Conservation (phyloP, 2,329 filamentous ascomycete species). For the Lomentospora prolificans region DNA sequence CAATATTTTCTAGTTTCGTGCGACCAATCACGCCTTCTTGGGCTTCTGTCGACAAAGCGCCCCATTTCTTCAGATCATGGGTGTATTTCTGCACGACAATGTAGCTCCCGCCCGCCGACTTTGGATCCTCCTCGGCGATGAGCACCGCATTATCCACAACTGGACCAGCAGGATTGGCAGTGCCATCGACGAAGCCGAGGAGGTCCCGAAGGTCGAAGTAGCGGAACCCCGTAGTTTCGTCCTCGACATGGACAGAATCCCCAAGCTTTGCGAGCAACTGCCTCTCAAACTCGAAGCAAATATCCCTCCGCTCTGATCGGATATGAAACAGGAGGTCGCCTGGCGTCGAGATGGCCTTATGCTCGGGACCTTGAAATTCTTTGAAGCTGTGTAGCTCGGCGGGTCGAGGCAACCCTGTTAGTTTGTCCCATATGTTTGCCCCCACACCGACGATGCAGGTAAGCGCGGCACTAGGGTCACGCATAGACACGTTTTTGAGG, state of each 20-base stretch:
- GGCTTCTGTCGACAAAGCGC: conserved; percentile 32
- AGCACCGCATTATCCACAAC: conserved; percentile 32
- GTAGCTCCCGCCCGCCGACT: conserved; percentile 40
- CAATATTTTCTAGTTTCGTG: conserved; percentile 47
- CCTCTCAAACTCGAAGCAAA: conserved; percentile 49
- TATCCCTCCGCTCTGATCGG: conserved; percentile 42
- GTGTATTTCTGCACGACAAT: conserved; percentile 51
- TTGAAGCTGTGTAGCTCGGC: conserved; percentile 41
- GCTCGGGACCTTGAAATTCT: conserved; percentile 33
- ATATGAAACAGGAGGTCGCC: conserved; percentile 51
- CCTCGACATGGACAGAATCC: conserved; percentile 34
- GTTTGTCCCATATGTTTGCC: conserved; percentile 36
- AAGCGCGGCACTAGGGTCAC: conserved; percentile 34
- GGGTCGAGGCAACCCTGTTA: conserved; percentile 34
- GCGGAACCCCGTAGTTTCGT: conserved; percentile 46
- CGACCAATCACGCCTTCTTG: conserved; percentile 48
- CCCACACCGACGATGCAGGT: conserved; percentile 46
- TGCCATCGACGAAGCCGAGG: conserved; percentile 51
- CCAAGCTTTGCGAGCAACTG: conserved; percentile 41
- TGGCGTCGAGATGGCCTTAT: conserved; percentile 44
- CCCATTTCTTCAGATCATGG: conserved; percentile 40
- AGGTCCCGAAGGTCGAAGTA: conserved; percentile 51
- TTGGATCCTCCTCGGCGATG: conserved; percentile 30
- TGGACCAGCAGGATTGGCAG: conserved; percentile 43
- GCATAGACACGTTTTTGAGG: conserved; percentile 42